A percentile compares a stretch with the other conserved stretches of the same genome.
phyloP scores from a whole-genome alignment of 805 yeast species.

The Saccharomycopsis schoenii region DNA sequence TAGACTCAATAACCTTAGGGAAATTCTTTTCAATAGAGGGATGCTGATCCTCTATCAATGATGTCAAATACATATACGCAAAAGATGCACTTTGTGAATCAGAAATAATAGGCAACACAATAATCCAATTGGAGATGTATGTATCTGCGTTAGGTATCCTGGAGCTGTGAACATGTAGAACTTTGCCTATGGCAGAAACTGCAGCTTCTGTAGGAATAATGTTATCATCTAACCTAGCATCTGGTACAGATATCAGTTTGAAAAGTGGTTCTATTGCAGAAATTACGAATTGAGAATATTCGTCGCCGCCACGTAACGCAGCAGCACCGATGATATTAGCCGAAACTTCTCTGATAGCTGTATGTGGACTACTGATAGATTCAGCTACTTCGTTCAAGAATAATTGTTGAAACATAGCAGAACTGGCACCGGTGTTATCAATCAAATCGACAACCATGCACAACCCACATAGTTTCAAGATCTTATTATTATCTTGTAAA shows the following conservation, averaged over 20 bases:
- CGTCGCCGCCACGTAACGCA: constrained; percentile 68
- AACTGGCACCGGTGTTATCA: constrained; percentile 66
- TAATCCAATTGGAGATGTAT: constrained; percentile 67
- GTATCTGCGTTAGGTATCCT: constrained; percentile 47
- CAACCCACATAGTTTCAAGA: constrained; percentile 66
- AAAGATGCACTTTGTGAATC: constrained; percentile 87
- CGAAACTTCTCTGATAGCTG: constrained; percentile 79
- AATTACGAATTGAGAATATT: constrained; percentile 52
- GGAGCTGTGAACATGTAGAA: constrained; percentile 55
- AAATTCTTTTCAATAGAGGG: constrained; percentile 45
- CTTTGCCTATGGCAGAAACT: constrained; percentile 72
- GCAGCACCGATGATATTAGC: constrained; percentile 77
- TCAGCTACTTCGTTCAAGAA: constrained; percentile 59
- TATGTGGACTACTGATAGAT: constrained; percentile 49
- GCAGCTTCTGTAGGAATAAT: constrained; percentile 82
- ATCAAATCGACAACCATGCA: constrained; percentile 72
- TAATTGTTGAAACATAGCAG: constrained; percentile 52
- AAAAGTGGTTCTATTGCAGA: constrained; percentile 68
- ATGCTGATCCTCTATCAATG: constrained; percentile 60
- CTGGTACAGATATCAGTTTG: constrained; percentile 64
- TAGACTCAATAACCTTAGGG: constrained; percentile 54
- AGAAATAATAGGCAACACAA: constrained; percentile 67
- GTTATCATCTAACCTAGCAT: constrained; percentile 78
- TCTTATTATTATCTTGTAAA: constrained; percentile 56
- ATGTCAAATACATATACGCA: constrained; percentile 65